Percentiles rank a stretch among this genome's conserved stretches.
Conservation (phyloP, 2,329 filamentous ascomycete species). For the Fusarium sp. region DNA sequence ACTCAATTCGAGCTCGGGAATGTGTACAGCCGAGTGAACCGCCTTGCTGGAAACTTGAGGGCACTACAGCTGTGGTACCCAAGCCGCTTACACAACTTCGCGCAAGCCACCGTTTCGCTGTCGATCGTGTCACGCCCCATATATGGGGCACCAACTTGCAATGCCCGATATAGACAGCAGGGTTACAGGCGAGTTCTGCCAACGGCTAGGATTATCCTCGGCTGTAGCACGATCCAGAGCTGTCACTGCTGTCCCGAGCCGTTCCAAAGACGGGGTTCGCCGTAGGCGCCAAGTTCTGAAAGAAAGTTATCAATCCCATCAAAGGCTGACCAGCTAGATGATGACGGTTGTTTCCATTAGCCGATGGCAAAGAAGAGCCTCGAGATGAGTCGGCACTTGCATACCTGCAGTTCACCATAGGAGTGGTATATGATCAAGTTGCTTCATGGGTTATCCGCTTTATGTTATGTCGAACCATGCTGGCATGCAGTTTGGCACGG, state of each 20-base stretch:
- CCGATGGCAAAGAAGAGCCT: slow-evolving; percentile 10
- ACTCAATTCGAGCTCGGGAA: slow-evolving; percentile 18
- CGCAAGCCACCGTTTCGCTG: slow-evolving; percentile 31
- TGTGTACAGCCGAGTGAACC: slow-evolving; percentile 32
- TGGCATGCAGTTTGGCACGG: slow-evolving; percentile 8
- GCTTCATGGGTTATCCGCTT: slow-evolving; percentile 11
- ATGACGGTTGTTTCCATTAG: slow-evolving; percentile 23
- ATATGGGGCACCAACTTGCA: slow-evolving; percentile 23
- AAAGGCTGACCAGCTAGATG: slow-evolving; percentile 18
- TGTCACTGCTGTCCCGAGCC: slow-evolving; percentile 22
- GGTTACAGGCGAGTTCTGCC: slow-evolving; percentile 27
- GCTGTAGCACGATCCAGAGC: slow-evolving; percentile 24
- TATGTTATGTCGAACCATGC: slow-evolving; percentile 18
- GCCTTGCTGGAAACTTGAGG: slow-evolving; percentile 31
- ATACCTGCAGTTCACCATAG: slow-evolving; percentile 21
- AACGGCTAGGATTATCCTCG: slow-evolving; percentile 22
- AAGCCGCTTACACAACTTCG: slow-evolving; percentile 43
- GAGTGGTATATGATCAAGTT: slow-evolving; percentile 17
- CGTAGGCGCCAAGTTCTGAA: slow-evolving; percentile 3
- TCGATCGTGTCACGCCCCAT: slow-evolving; percentile 36
- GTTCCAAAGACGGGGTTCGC: background rate
- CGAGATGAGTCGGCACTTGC: slow-evolving; percentile 15
- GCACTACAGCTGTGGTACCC: slow-evolving; percentile 23
- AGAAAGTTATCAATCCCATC: slow-evolving; percentile 8
- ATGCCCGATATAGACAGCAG: slow-evolving; percentile 30